These are phyloP conservation scores for Kentomonas sorsogonicus DNA, from an alignment of 208 protist species.

Conservation along the genomic window DNA sequence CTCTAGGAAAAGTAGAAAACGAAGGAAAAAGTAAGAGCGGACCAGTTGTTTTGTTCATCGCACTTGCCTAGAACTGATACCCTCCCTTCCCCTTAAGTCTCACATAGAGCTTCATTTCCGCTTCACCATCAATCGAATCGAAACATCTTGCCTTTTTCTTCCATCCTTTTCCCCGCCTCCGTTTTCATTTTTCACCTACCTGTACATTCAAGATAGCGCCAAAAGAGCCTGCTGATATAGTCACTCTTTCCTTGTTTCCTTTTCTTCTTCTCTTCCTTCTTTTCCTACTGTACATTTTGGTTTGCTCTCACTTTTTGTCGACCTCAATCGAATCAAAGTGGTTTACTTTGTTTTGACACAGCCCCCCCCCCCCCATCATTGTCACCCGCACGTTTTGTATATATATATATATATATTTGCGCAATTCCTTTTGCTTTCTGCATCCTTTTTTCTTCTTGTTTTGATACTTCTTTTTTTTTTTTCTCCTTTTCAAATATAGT, in stretches of 20 bases:
- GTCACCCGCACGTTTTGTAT: neutral
- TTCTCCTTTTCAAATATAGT: slow-evolving; percentile 1
- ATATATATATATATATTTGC: slow-evolving; percentile 5
- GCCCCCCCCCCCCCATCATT: neutral
- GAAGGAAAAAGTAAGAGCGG: neutral
- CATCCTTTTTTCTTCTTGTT: slow-evolving; percentile 1
- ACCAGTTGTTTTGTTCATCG: neutral
- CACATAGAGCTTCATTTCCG: too few relatives aligned
- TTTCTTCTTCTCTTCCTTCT: neutral
- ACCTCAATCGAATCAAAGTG: too few relatives aligned
- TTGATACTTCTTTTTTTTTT: slow-evolving; percentile 8
- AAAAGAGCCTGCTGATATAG: neutral
- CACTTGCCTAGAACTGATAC: neutral
- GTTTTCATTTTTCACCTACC: neutral
- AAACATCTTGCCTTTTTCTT: neutral
- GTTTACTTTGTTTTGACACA: too few relatives aligned
- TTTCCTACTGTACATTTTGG: too few relatives aligned
- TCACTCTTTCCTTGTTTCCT: neutral
- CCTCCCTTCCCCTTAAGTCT: too few relatives aligned
- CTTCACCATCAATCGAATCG: neutral
- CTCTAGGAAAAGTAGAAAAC: neutral
- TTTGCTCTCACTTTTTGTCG: too few relatives aligned
- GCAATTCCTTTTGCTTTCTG: neutral
- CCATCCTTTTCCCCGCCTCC: neutral
- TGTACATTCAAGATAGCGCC: neutral